Evolutionary conservation across 2,329 filamentous ascomycete genomes (phyloP).

Genomic region (Dactylonectria estremocensis): DNA sequence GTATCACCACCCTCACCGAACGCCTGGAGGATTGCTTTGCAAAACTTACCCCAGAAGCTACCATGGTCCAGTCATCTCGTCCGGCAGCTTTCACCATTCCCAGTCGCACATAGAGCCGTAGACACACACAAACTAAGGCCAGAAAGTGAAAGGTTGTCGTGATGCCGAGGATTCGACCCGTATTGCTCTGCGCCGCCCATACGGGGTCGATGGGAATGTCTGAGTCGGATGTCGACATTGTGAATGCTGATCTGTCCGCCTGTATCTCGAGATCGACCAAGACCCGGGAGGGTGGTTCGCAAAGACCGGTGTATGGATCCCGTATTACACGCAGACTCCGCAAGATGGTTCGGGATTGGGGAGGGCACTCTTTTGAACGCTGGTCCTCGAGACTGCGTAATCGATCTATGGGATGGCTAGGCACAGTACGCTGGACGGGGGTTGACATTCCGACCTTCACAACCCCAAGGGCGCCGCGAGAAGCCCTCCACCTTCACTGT

Average conservation of each 20-base stretch:
- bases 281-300: neutral
- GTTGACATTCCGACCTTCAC: neutral
- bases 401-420: neutral
- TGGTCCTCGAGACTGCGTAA: neutral
- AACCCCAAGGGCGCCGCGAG: neutral
- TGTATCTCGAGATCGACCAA: constrained; percentile 5
- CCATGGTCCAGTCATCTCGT: constrained; percentile 39
- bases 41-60: constrained; percentile 23
- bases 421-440: constrained; percentile 4
- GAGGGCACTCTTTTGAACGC: constrained; percentile 11
- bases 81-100: constrained; percentile 27
- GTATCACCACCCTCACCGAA: neutral
- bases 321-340: neutral
- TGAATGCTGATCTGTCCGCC: neutral
- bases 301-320: constrained; percentile 8
- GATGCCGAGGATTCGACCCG: constrained; percentile 28
- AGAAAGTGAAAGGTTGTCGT: constrained; percentile 27
- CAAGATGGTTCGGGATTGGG: neutral
- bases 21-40: neutral
- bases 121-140: constrained; percentile 18
- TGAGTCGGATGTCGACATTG: constrained; percentile 8
- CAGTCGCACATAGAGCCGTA: constrained; percentile 33
- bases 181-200: constrained; percentile 32
- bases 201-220: constrained; percentile 17
- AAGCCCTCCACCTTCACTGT: neutral